A percentile compares a stretch with the other conserved stretches of the same genome.
Conservation (phyloP, 2,329 filamentous ascomycete genomes). For the Scedosporium aurantiacum region DNA sequence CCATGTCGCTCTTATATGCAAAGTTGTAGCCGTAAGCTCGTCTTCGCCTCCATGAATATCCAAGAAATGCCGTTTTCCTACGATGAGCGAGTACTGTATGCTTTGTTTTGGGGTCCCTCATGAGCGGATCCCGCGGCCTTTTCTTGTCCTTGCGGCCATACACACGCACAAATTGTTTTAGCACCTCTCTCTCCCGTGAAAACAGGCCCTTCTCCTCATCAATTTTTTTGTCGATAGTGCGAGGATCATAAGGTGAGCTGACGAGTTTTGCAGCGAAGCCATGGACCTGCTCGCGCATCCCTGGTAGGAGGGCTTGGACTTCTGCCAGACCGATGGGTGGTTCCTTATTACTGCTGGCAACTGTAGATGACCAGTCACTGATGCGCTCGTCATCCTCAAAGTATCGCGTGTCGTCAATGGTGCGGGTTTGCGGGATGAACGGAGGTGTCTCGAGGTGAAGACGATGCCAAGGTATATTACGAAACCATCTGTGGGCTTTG, state of each 20-base stretch:
- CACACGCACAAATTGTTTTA: constrained; percentile 40
- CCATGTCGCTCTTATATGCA: not conserved
- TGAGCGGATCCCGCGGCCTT: constrained; percentile 70
- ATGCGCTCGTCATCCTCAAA: constrained; percentile 77
- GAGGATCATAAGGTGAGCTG: constrained; percentile 36
- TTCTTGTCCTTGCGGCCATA: constrained; percentile 59
- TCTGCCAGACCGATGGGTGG: not conserved
- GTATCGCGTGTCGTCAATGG: constrained; percentile 69
- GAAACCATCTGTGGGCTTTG: constrained; percentile 81
- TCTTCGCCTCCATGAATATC: constrained; percentile 64
- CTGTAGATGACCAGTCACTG: constrained; percentile 40
- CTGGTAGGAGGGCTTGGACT: constrained; percentile 17
- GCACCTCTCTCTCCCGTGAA: constrained; percentile 25
- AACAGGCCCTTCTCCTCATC: constrained; percentile 25
- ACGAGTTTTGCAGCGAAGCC: constrained; percentile 33
- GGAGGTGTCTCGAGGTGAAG: constrained; percentile 63
- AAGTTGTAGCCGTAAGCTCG: constrained; percentile 10
- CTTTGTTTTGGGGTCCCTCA: constrained; percentile 61
- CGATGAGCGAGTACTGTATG: constrained; percentile 65
- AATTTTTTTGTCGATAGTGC: constrained; percentile 37
- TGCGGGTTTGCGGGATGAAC: constrained; percentile 63
- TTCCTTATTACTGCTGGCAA: constrained; percentile 1
- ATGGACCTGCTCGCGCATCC: constrained; percentile 30
- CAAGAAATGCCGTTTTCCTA: constrained; percentile 74
- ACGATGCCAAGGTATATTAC: constrained; percentile 64